These are phyloP conservation scores for Exsudoporus floridanus DNA, from an alignment of 1,284 basidiomycete species.

Conservation along the genomic window DNA sequence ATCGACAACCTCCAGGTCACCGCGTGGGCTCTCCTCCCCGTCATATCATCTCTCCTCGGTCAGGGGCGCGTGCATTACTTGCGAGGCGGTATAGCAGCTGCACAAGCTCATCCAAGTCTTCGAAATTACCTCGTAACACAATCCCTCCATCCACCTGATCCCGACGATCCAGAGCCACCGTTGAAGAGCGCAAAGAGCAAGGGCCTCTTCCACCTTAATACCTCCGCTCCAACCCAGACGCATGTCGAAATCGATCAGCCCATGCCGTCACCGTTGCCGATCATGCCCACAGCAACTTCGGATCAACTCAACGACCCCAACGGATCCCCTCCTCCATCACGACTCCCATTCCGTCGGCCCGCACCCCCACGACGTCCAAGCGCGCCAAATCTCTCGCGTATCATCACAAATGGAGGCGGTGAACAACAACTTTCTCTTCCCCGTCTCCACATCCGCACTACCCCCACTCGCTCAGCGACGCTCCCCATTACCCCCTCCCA, in stretches of 20 bases:
- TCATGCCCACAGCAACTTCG: slow-evolving; percentile 40
- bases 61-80: slow-evolving; percentile 61
- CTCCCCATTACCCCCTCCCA: slow-evolving; percentile 51
- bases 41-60: slow-evolving; percentile 55
- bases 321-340: slow-evolving; percentile 66
- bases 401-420: slow-evolving; percentile 52
- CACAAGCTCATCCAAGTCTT: slow-evolving; percentile 54
- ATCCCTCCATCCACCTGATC: slow-evolving; percentile 15
- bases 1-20: slow-evolving; percentile 52
- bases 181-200: slow-evolving; percentile 39
- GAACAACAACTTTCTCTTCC: slow-evolving; percentile 45
- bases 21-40: slow-evolving; percentile 65
- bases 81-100: slow-evolving; percentile 63
- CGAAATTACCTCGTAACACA: slow-evolving; percentile 39
- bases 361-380: slow-evolving; percentile 57
- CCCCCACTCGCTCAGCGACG: slow-evolving; percentile 56
- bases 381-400: slow-evolving; percentile 55
- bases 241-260: slow-evolving; percentile 55
- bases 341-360: slow-evolving; percentile 54
- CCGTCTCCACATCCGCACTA: slow-evolving; percentile 56
- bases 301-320: slow-evolving; percentile 46
- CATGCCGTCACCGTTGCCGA: slow-evolving; percentile 37
- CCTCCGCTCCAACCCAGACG: slow-evolving; percentile 49
- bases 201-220: slow-evolving; percentile 68
- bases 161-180: slow-evolving; percentile 8